These are phyloP conservation scores for Aureobasidium sp. DNA, from an alignment of 2,329 filamentous ascomycete genomes.

Conservation along the genomic window DNA sequence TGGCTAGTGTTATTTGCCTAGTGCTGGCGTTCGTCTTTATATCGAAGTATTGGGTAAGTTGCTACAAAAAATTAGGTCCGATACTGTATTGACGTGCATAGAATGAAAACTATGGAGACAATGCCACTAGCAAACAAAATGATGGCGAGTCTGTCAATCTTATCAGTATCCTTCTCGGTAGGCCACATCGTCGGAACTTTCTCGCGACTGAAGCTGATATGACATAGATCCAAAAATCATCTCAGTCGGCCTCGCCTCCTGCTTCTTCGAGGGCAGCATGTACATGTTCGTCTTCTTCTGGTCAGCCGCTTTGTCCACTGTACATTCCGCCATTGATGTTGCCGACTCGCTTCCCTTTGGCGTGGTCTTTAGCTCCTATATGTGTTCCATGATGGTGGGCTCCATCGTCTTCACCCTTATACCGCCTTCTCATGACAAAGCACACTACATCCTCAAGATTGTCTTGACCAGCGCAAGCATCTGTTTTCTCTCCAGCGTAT, in stretches of 20 bases:
- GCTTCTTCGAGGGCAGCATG: constrained; percentile 55
- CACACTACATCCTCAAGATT: constrained; percentile 31
- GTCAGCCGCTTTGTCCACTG: constrained; percentile 43
- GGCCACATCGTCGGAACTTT: neutral
- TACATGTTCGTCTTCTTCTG: constrained; percentile 60
- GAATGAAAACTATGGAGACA: constrained; percentile 46
- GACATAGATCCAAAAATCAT: constrained; percentile 42
- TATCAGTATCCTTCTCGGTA: neutral
- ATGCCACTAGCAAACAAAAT: constrained; percentile 8
- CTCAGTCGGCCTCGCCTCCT: constrained; percentile 46
- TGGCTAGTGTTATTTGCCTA: constrained; percentile 42
- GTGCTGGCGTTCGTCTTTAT: constrained; percentile 42
- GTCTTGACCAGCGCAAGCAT: constrained; percentile 36
- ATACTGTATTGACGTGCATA: constrained; percentile 20
- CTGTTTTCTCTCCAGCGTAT: constrained; percentile 29
- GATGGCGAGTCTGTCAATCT: neutral
- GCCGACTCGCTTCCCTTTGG: constrained; percentile 35
- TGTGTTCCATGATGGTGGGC: constrained; percentile 55
- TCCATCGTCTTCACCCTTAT: constrained; percentile 46
- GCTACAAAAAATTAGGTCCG: neutral
- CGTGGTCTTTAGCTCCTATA: constrained; percentile 52
- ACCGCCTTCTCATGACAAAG: constrained; percentile 26
- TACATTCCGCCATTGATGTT: constrained; percentile 19
- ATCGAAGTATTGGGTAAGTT: constrained; percentile 42
- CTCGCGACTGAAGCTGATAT: neutral